These are phyloP conservation scores for Tubosaeta sp. DNA, from an alignment of 768 basidiomycete genomes.

Conservation along the genomic window DNA sequence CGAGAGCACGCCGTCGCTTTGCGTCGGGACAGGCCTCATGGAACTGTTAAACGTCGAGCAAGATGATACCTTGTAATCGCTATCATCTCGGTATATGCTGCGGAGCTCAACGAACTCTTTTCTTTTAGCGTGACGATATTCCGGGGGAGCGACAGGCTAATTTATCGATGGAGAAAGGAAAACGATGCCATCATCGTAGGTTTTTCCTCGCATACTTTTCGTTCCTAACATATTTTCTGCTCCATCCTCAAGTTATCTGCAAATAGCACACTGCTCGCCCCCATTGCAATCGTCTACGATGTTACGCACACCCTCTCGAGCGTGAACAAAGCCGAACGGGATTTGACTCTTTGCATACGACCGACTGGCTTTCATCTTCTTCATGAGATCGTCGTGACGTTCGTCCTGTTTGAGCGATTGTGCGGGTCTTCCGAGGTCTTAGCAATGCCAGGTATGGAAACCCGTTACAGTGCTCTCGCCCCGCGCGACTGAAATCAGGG, in stretches of 20 bases:
- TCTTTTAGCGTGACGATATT: conserved; percentile 4
- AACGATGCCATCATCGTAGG: conserved; percentile 1
- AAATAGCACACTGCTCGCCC: neutral
- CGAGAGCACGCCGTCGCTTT: neutral
- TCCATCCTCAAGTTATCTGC: conserved; percentile 3
- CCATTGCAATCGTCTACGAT: conserved; percentile 10
- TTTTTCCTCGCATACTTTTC: neutral
- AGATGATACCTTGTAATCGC: conserved; percentile 1
- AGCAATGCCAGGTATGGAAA: conserved; percentile 1
- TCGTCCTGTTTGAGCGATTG: conserved; percentile 10
- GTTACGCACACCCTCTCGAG: neutral
- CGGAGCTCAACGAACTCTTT: neutral
- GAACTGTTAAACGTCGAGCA: neutral
- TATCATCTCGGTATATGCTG: neutral
- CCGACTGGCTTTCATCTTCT: conserved; percentile 19
- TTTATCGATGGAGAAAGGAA: conserved; percentile 9
- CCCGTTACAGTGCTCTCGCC: neutral
- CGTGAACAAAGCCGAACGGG: neutral
- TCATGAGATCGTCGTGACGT: conserved; percentile 14
- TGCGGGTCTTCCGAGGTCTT: neutral
- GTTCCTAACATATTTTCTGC: no score
- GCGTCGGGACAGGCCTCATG: neutral
- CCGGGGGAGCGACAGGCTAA: conserved; percentile 6
- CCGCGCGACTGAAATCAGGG: neutral
- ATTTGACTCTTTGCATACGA: conserved; percentile 6